Evolutionary conservation across 805 yeast genomes (phyloP), one percentile per base, ranked within the genome.

Genomic region (Wickerhamomyces queroliae): DNA sequence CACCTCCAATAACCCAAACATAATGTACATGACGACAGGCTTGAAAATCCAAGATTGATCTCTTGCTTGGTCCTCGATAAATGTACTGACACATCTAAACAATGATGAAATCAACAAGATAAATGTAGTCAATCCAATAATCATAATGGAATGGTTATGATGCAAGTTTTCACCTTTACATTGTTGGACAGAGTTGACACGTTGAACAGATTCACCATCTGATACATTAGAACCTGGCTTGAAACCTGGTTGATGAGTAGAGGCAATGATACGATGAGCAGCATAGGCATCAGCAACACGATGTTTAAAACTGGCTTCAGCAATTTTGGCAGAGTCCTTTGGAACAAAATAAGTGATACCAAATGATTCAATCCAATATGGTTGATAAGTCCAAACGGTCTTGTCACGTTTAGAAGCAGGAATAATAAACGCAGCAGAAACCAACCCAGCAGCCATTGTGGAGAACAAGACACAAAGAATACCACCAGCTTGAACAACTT

Each of bases 311-410:
- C 72, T 56, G 29, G 59, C 64, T 46, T 64, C 75, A 12, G 80
- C 82, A 35, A 62, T 58, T 40, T 62, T 62, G 8, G 71, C 64
- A 2, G 87, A 77, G 37, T 69, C 68, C 42, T 69, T 70, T 44
- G 68, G 66, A 12, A 80, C 81, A 60, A 69, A 83, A 59, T 83
- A 84, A 36, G 66, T 61, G 15, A 80, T 70, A 19, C 62, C 52
- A 48, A 83, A 81, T 5, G 77, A 70, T 56, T 79, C 78, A 52
- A 84, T 78, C 93, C 93, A 84, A 73, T 81, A 80, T 27, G 95
- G 87, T 55, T 78, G 85, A 56, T 76, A 83, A 35, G 74, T 77
- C 49, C 74, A 69, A 28, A 80, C 66, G 31, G 62, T 56, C 44
- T 68, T 70, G 43, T 76, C 77, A 28, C 60, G 63, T 25, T 62